Base-by-base conservation (phyloP, 352 stramenopile species). In the Thalassiosira livingstoniorum region DNA sequence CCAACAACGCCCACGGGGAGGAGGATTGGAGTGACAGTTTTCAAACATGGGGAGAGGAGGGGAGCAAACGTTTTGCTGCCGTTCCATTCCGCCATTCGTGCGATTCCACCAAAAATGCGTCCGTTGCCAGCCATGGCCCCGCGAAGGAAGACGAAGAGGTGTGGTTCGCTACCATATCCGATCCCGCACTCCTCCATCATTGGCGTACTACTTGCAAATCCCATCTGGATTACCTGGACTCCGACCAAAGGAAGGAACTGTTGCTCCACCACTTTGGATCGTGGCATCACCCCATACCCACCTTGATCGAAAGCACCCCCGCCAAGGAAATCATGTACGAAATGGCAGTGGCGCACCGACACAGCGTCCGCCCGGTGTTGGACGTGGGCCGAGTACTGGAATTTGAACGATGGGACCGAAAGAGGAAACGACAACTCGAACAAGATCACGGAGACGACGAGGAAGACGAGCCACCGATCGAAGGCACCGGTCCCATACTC, bases 141-240 rank as follows among this genome's bases (percentile, higher is more conserved):
- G 21, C 47, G 4, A 82, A 82, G 57, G 69, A 80, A 3, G 80
- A 83, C 13, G 69, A 83, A 73, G 80, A 81, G 37, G 89, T 93
- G 4, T 95, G 91, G 91, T 95, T 95, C 69, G 87, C 90, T 29
- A 95, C 91, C 5, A 92, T 90, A 31, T 79, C 89, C 47, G 87
- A 95, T 78, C 37, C 72, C 31, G 32, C 65, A 27, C 87, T 93
- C 60, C 42, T 53, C 42, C 42, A 83, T 34, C 60, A 32, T n/a
- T 72, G 71, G 11, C 15, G 10, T 11, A 75, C 21, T n/a, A 23
- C 34, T 23, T 31, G 34, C 2, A 64, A 3, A 13, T 7, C 39
- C 7, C 7, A 7, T 15, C 7, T 18, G 15, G 39, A 47, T 31
- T 74, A 87, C 80, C 15, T 47, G 0, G 75, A 89, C 80, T 66